Base-by-base conservation (phyloP, 352 stramenopile species). In the Globisporangium echinulatum region DNA sequence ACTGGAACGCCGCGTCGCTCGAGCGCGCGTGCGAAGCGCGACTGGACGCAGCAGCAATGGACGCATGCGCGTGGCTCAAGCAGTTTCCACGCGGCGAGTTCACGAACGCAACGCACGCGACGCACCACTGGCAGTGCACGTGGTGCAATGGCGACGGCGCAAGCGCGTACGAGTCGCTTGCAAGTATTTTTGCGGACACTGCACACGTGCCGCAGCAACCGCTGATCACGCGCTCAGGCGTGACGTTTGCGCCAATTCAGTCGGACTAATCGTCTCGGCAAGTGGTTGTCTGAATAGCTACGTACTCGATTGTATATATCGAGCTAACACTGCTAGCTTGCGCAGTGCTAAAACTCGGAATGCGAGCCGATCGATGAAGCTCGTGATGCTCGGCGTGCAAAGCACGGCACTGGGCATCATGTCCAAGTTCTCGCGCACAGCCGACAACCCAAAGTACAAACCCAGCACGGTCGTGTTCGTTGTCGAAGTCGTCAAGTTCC, bases 341-440 rank as follows among this genome's bases (percentile, higher is more conserved):
- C 25, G 25, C 25, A 19, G 17, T 19, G 17, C 17, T 19, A 19
- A 19, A 19, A 19, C 17, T 19, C 17, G 17, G 17, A 19, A 19
- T 19, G 17, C 17, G 90, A 44, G 40, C 40, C 7, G 56, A 46
- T 68, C 57, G 46, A 71, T 92, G 52, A 91, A 94, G 71, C 89
- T 94, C 57, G 64, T 90, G 49, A 87, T 94, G 83, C 85, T 94
- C 52, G 83, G 92, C 64, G 52, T 92, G 62, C 85, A 94, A 61
- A 94, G 92, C 70, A 92, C 85, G 62, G 82, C 84, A 56, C 75
- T 94, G 38, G 82, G 82, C 53, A 92, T 94, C 63, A 77, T 91
- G 53, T 92, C 85, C 68, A 95, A 95, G 75, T 93, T 92, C 72
- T 93, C 85, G 57, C 79, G 85, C 17, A 75, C 84, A 14, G 71